Evolutionary conservation across 2,329 filamentous ascomycete species (phyloP).

Genomic region (Sporothrix inflata): DNA sequence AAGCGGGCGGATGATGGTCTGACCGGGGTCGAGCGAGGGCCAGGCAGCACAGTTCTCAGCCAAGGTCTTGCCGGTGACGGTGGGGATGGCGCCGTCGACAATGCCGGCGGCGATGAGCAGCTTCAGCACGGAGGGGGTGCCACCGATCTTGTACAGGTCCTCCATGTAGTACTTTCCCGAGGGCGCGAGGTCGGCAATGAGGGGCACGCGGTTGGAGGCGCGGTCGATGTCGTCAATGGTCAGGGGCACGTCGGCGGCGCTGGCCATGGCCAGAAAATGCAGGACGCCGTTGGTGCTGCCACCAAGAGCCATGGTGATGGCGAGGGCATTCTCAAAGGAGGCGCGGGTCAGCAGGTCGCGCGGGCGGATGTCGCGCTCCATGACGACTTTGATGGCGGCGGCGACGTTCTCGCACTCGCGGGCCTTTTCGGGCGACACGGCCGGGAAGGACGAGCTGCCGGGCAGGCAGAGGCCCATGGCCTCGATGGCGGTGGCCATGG

Average conservation of each 20-base stretch:
- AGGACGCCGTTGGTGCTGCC: constrained; percentile 88
- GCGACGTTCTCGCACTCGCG: constrained; percentile 84
- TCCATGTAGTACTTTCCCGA: constrained; percentile 82
- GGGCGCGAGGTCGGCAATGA: constrained; percentile 83
- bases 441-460: constrained; percentile 82
- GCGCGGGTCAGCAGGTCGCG: constrained; percentile 77
- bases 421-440: constrained; percentile 78
- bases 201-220: constrained; percentile 80
- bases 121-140: constrained; percentile 84
- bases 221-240: constrained; percentile 82
- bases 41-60: constrained; percentile 78
- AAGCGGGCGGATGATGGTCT: constrained; percentile 81
- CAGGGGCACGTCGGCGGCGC: constrained; percentile 75
- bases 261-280: constrained; percentile 88
- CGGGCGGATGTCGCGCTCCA: constrained; percentile 82
- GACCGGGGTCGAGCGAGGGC: constrained; percentile 75
- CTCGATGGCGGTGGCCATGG: constrained; percentile 89
- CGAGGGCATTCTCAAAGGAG: constrained; percentile 85
- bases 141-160: constrained; percentile 83
- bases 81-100: constrained; percentile 76
- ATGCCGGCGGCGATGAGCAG: constrained; percentile 75
- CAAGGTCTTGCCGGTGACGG: constrained; percentile 82
- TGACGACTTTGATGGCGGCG: constrained; percentile 74
- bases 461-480: constrained; percentile 83
- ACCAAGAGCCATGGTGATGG: constrained; percentile 89